phyloP scores from a whole-genome alignment of 768 basidiomycete species.

The Suillus spraguei region DNA sequence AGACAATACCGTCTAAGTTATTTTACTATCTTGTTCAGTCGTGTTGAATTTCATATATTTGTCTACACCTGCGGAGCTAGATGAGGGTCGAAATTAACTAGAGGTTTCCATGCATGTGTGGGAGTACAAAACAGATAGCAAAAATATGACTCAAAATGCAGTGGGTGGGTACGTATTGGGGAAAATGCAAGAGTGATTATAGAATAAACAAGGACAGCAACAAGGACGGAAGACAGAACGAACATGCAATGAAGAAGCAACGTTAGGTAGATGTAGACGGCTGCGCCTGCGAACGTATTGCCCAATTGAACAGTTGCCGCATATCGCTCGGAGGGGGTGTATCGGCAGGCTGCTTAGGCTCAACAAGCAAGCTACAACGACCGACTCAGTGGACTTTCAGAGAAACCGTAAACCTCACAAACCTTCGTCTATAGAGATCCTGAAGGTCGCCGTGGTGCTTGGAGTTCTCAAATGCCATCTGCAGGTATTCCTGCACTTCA shows the following conservation, averaged over 20 bases:
- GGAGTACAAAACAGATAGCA: constrained; percentile 29
- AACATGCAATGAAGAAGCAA: constrained; percentile 6
- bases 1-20: not conserved
- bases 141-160: constrained; percentile 21
- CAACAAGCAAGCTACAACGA: constrained; percentile 67
- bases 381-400: constrained; percentile 4
- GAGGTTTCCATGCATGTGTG: constrained; percentile 23
- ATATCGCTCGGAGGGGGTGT: constrained; percentile 63
- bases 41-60: constrained; percentile 4
- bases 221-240: constrained; percentile 20
- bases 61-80: constrained; percentile 13
- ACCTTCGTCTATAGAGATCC: constrained; percentile 87
- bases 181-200: constrained; percentile 24
- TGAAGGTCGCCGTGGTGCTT: constrained; percentile 80
- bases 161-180: constrained; percentile 19
- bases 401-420: constrained; percentile 22
- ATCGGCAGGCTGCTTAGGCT: constrained; percentile 82
- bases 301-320: constrained; percentile 81
- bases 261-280: constrained; percentile 39
- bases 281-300: constrained; percentile 56
- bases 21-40: not conserved
- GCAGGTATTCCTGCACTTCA: constrained; percentile 84
- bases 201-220: constrained; percentile 27
- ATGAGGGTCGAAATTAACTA: constrained; percentile 20
- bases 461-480: constrained; percentile 71